Evolutionary conservation across 345 rosid genomes (phyloP).

Genomic region (Melastoma malabathricum): DNA sequence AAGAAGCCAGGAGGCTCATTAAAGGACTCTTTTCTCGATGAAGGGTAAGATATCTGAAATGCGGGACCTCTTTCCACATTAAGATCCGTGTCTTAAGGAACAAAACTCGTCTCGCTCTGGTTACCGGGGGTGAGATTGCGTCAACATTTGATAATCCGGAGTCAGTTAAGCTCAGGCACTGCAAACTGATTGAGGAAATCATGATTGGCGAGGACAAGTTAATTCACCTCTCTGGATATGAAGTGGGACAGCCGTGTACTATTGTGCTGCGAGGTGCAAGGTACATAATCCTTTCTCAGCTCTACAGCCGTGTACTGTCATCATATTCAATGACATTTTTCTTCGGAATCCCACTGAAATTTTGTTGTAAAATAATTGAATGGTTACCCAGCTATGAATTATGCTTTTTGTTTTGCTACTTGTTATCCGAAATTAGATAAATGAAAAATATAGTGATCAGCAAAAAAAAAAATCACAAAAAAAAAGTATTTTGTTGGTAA

Average conservation of each 20-base stretch:
- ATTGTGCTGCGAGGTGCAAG: conserved; percentile 94
- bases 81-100: background rate
- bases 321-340: too few relatives aligned
- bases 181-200: conserved; percentile 91
- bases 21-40: conserved; percentile 92
- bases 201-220: conserved; percentile 99
- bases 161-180: conserved; percentile 92
- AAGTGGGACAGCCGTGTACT: conserved; percentile 94
- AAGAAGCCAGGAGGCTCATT: conserved; percentile 97
- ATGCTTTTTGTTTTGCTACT: too few relatives aligned
- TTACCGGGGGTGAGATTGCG: conserved; percentile 96
- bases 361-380: too few relatives aligned
- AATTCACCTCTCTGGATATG: conserved; percentile 96
- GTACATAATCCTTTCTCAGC: conserved; percentile 12
- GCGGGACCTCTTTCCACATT: background rate
- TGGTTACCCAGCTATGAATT: too few relatives aligned
- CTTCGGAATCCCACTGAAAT: background rate
- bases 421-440: too few relatives aligned
- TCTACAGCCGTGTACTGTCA: too few relatives aligned
- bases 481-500: too few relatives aligned
- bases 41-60: conserved; percentile 49
- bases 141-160: conserved; percentile 98
- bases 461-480: too few relatives aligned
- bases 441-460: too few relatives aligned
- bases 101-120: conserved; percentile 52